Percentiles rank a stretch among this genome's conserved stretches.
Evolutionary conservation across 2,329 filamentous ascomycete species (phyloP).

Genomic region (Hirsutella thompsonii): DNA sequence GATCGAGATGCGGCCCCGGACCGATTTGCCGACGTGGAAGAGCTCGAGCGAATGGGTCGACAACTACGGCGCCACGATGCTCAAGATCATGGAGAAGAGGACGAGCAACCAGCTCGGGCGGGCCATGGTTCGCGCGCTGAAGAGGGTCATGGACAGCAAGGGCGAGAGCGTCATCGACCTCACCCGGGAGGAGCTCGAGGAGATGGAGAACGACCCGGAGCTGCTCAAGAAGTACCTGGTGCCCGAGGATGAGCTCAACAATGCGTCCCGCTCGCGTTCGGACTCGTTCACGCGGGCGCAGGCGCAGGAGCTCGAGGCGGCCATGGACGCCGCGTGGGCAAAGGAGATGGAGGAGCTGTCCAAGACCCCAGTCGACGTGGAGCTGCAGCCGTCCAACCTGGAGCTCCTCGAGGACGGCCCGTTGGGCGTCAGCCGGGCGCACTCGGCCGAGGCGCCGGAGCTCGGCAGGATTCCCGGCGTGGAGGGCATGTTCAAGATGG

Average conservation of each 20-base stretch:
- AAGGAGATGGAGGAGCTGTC: conserved; percentile 23
- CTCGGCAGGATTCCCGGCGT: conserved; percentile 42
- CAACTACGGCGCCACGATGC: conserved; percentile 40
- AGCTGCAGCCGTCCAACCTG: conserved; percentile 19
- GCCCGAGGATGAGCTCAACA: conserved; percentile 7
- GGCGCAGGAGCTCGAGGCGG: conserved; percentile 18
- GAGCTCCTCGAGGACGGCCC: conserved; percentile 24
- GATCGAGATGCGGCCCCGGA: conserved; percentile 33
- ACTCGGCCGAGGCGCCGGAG: conserved; percentile 33
- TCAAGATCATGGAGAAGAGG: conserved; percentile 26
- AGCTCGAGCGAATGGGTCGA: conserved; percentile 43
- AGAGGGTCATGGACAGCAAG: conserved; percentile 26
- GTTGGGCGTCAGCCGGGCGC: conserved; percentile 16
- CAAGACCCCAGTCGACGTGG: conserved; percentile 14
- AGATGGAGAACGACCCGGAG: conserved; percentile 26
- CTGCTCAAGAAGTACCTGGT: conserved; percentile 24
- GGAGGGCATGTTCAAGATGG: conserved; percentile 33
- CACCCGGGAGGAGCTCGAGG: conserved; percentile 32
- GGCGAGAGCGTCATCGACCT: conserved; percentile 33
- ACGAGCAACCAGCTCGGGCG: conserved; percentile 27
- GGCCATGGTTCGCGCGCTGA: conserved; percentile 28
- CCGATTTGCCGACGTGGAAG: conserved; percentile 46
- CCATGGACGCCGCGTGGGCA: not conserved
- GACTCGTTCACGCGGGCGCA: conserved; percentile 20
- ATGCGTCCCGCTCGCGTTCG: conserved; percentile 11